Evolutionary conservation across 371 early-diverging fungal genomes (phyloP).

Genomic region (Zychaea mexicana): DNA sequence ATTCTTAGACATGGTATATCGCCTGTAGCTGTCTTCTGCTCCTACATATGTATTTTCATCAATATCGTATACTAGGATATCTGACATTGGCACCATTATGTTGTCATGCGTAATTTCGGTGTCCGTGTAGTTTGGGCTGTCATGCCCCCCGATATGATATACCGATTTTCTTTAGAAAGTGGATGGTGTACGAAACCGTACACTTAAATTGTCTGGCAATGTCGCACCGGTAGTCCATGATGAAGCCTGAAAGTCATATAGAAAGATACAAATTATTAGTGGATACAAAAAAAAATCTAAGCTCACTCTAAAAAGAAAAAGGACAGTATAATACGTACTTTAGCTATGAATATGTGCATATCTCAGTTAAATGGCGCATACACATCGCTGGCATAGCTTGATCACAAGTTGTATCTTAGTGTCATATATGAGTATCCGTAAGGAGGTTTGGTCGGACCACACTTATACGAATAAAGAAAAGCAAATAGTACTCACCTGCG

Average conservation of each 20-base stretch:
- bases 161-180: not conserved
- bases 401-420: no score
- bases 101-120: not conserved
- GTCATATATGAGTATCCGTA: no score
- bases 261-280: not conserved
- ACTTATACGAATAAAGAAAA: no score
- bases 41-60: not conserved
- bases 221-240: not conserved
- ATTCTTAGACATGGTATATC: not conserved
- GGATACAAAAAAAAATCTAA: no score
- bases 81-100: not conserved
- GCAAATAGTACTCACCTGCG: no score
- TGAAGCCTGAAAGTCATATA: not conserved
- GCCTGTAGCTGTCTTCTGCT: not conserved
- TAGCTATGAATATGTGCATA: not conserved
- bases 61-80: not conserved
- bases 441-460: no score
- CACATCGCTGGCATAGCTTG: no score
- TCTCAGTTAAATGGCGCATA: not conserved
- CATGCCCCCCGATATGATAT: not conserved
- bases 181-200: not conserved
- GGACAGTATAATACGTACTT: no score
- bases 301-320: no score
- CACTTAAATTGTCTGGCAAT: not conserved
- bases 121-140: not conserved